Conservation (phyloP, 768 basidiomycete species). For the Lactifluus hygrophoroides region DNA sequence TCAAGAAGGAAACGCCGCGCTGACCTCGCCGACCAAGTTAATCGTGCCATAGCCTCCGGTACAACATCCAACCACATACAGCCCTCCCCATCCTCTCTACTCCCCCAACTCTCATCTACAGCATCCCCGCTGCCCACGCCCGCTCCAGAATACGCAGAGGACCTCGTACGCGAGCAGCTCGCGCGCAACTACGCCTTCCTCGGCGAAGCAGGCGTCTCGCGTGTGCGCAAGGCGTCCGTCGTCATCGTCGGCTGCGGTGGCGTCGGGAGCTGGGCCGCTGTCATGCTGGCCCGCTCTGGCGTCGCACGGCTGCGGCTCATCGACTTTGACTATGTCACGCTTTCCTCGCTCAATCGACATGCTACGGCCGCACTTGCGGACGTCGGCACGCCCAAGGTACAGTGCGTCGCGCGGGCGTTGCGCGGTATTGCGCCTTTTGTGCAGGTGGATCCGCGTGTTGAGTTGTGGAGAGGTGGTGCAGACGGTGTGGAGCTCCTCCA, state of each 20-base stretch:
- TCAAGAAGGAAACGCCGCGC: slow-evolving; percentile 39
- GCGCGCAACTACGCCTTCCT: slow-evolving; percentile 94
- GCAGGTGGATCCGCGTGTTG: slow-evolving; percentile 73
- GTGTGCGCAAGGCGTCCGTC: slow-evolving; percentile 64
- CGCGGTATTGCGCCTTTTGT: slow-evolving; percentile 78
- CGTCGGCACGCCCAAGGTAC: slow-evolving; percentile 91
- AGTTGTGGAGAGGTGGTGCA: slow-evolving; percentile 81
- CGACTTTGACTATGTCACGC: slow-evolving; percentile 93
- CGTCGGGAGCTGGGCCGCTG: slow-evolving; percentile 92
- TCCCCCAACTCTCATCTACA: neutral
- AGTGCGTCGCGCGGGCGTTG: slow-evolving; percentile 58
- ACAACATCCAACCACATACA: neutral
- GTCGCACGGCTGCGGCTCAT: slow-evolving; percentile 70
- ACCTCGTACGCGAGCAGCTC: slow-evolving; percentile 79
- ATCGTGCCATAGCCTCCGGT: slow-evolving; percentile 36
- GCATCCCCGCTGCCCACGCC: neutral
- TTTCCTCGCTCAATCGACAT: slow-evolving; percentile 92
- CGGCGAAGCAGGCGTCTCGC: slow-evolving; percentile 79
- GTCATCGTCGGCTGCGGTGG: slow-evolving; percentile 94
- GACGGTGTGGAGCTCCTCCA: slow-evolving; percentile 58
- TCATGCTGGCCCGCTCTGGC: slow-evolving; percentile 90
- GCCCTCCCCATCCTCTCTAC: neutral
- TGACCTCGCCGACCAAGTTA: slow-evolving; percentile 49
- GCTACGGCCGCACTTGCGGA: slow-evolving; percentile 83
- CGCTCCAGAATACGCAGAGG: slow-evolving; percentile 52